These are phyloP conservation scores for Fusarium ramigenum DNA, from an alignment of 2,329 filamentous ascomycete species.

Conservation along the genomic window DNA sequence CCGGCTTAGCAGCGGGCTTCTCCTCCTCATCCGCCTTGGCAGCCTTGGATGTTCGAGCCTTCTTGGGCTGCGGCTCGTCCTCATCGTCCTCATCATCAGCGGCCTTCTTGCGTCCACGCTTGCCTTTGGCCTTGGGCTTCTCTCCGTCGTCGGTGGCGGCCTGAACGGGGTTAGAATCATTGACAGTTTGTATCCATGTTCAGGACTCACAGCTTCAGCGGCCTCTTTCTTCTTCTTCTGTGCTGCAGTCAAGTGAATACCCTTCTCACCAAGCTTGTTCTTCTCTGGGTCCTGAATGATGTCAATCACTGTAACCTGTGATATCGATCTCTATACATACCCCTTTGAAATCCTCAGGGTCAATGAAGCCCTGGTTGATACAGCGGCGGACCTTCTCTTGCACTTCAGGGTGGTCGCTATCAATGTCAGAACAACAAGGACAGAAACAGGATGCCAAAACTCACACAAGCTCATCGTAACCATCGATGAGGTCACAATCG, in stretches of 20 bases:
- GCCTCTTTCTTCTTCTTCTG: conserved; percentile 51
- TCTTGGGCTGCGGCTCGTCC: conserved; percentile 49
- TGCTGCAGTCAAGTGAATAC: conserved; percentile 63
- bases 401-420: conserved; percentile 62
- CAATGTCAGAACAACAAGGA: conserved; percentile 14
- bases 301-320: conserved; percentile 8
- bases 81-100: conserved; percentile 48
- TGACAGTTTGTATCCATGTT: not conserved
- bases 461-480: conserved; percentile 77
- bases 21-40: conserved; percentile 36
- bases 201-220: conserved; percentile 37
- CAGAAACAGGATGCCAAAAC: conserved; percentile 33
- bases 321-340: conserved; percentile 62
- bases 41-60: conserved; percentile 46
- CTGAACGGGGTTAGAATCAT: conserved; percentile 33
- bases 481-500: conserved; percentile 77
- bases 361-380: conserved; percentile 80
- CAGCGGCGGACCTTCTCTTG: conserved; percentile 79
- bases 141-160: conserved; percentile 42
- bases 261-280: conserved; percentile 74
- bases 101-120: conserved; percentile 50
- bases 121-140: conserved; percentile 45
- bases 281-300: conserved; percentile 72
- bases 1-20: conserved; percentile 30
- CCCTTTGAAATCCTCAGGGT: conserved; percentile 87